These are phyloP conservation scores for Leccinum truebloodii DNA, from an alignment of 768 basidiomycete genomes.

Conservation along the genomic window DNA sequence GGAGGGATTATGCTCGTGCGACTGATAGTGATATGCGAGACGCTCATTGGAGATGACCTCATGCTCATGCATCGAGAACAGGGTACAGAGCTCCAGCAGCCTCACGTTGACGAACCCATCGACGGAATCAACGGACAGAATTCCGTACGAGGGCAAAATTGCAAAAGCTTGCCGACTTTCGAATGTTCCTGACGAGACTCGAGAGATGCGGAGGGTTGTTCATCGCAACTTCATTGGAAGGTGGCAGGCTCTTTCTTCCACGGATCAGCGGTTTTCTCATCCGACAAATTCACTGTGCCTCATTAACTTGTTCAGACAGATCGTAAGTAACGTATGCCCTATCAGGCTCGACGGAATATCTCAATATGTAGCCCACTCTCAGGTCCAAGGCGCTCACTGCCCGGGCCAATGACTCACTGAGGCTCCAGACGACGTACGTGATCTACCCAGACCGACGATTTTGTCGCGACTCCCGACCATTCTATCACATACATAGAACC, in stretches of 20 bases:
- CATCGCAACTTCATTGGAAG: slow-evolving; percentile 3
- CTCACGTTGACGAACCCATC: no score
- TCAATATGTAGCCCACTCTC: background rate
- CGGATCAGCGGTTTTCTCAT: background rate
- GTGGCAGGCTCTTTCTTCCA: background rate
- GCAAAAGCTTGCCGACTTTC: no score
- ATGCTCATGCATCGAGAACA: no score
- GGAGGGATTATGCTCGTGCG: no score
- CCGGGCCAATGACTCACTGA: background rate
- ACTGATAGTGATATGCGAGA: no score
- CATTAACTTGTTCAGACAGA: background rate
- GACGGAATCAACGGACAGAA: no score
- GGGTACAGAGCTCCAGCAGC: no score
- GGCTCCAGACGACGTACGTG: background rate
- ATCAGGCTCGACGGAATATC: background rate
- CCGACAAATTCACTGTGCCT: background rate
- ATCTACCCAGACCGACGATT: background rate
- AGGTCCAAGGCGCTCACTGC: background rate
- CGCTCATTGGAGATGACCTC: no score
- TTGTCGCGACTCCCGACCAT: background rate
- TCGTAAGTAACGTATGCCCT: background rate
- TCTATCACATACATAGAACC: background rate
- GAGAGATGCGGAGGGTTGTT: no score
- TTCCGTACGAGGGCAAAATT: no score
- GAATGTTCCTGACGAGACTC: no score